Base-by-base conservation (phyloP, 2,329 filamentous ascomycete species). In the Hirsutella minnesotensis region DNA sequence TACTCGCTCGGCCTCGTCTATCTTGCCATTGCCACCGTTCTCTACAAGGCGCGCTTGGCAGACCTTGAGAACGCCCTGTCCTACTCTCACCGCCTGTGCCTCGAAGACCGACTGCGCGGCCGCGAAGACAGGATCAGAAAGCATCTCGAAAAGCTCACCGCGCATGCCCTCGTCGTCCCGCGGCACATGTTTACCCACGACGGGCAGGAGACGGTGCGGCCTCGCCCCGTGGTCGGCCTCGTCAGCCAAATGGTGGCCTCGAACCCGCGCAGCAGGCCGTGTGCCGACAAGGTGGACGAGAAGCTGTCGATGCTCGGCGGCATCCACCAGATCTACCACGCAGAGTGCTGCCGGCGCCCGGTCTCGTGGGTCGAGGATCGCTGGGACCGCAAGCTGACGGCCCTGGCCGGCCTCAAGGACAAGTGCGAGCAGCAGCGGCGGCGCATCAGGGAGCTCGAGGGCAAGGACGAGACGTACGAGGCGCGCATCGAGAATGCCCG, bases 1-100 rank as follows among this genome's bases (percentile, higher is more conserved):
- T 72, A 68, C 48, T 69, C 67, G 2, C 60, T 72, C 3, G 69
- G 69, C 0, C 54, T 70, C 3, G 62, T 72, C 1, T 65, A 66
- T 39, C 52, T 71, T 7, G 67, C 63, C 46, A 62, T 71, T 15
- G 60, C 66, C 3, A 67, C 66, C 1, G 55, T 68, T 2, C 49
- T 72, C 0, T 68, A 70, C 47, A 57, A 64, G 29, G 61, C 55
- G 9, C 55, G 60, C 2, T 47, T 67, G 13, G 52, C 54, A 15
- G 59, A 63, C 9, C 69, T 67, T 46, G 62, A 70, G 16, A 55
- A 59, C 10, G 51, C 62, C 3, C 49, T 69, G 9, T 61, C 46
- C 42, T 61, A 61, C 34, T 43, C 52, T 12, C 29, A 41, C 8
- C 49, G 50, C 10, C 46, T 52, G 8, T 53, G 52, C 1, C 56